These are phyloP conservation scores for Pichia membranifaciens DNA, from an alignment of 805 yeast genomes.

Conservation along the genomic window DNA sequence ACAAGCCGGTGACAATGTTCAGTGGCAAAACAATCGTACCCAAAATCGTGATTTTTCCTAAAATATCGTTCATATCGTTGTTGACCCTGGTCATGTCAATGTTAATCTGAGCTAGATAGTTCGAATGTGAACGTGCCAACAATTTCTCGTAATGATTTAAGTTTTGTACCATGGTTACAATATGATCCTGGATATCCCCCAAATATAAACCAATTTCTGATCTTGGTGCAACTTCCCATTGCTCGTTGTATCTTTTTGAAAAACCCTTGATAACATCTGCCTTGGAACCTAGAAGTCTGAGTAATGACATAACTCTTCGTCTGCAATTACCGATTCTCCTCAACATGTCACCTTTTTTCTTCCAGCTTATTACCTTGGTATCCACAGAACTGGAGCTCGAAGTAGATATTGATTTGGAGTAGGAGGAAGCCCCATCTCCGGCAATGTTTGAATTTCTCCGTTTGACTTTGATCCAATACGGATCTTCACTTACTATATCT, in stretches of 20 bases:
- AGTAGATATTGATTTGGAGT: slow-evolving; percentile 16
- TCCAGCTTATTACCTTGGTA: slow-evolving; percentile 62
- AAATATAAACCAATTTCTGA: slow-evolving; percentile 90
- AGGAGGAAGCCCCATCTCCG: slow-evolving; percentile 22
- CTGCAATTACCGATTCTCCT: slow-evolving; percentile 93
- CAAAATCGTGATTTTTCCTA: slow-evolving; percentile 85
- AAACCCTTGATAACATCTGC: slow-evolving; percentile 98
- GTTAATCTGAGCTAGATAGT: slow-evolving; percentile 92
- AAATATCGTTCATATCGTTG: slow-evolving; percentile 93
- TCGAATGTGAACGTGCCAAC: slow-evolving; percentile 90
- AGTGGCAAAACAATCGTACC: slow-evolving; percentile 95
- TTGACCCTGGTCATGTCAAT: slow-evolving; percentile 97
- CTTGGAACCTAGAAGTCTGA: slow-evolving; percentile 79
- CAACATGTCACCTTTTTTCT: slow-evolving; percentile 89
- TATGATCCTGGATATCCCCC: slow-evolving; percentile 97
- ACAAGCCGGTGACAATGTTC: slow-evolving; percentile 91
- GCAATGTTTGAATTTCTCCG: slow-evolving; percentile 25
- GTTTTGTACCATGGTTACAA: slow-evolving; percentile 94
- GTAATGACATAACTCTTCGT: slow-evolving; percentile 85
- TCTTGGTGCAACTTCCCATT: slow-evolving; percentile 71
- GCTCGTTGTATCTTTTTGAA: slow-evolving; percentile 84
- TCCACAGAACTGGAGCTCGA: slow-evolving; percentile 33
- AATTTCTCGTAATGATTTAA: slow-evolving; percentile 92
- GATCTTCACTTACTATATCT: slow-evolving; percentile 33
- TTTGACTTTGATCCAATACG: slow-evolving; percentile 27